A percentile compares a stretch with the other conserved stretches of the same genome.
Conservation (phyloP, 73 alveolate genomes). For the Symbiodinium pilosum region DNA sequence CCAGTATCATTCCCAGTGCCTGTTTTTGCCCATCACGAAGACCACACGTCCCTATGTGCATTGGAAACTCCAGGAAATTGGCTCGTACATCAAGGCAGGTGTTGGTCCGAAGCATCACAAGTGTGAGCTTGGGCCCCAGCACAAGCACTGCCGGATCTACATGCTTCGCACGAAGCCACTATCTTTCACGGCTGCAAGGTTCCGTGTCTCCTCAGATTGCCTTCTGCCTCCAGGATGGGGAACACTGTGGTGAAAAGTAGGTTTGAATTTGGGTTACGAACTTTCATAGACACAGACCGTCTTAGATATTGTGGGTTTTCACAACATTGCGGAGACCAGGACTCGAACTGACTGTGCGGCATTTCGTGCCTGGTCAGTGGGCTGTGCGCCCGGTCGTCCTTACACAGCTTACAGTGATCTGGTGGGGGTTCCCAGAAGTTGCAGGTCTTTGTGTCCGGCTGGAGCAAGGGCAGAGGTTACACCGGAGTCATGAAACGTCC, state of each 20-base stretch:
- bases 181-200: constrained; percentile 44
- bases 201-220: constrained; percentile 96
- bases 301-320: background rate
- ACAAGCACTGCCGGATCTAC: no score
- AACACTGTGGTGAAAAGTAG: background rate
- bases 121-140: constrained; percentile 71
- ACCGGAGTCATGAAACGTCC: constrained; percentile 96
- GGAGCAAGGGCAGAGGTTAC: constrained; percentile 96
- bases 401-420: no score
- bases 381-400: background rate
- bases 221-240: constrained; percentile 96
- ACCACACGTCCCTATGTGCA: no score
- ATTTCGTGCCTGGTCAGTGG: constrained; percentile 96
- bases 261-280: no score
- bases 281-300: no score
- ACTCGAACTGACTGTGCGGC: constrained; percentile 94
- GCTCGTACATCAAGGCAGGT: constrained; percentile 90
- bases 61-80: constrained; percentile 51
- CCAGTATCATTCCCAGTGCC: background rate
- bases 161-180: no score
- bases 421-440: no score
- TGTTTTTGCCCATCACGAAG: no score
- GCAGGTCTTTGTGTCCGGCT: constrained; percentile 95
- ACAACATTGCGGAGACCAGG: background rate
- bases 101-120: constrained; percentile 95